A percentile compares a stretch with the other conserved stretches of the same genome.
Evolutionary conservation across 2,329 filamentous ascomycete species (phyloP).

Genomic region (Aureobasidium uvarum): DNA sequence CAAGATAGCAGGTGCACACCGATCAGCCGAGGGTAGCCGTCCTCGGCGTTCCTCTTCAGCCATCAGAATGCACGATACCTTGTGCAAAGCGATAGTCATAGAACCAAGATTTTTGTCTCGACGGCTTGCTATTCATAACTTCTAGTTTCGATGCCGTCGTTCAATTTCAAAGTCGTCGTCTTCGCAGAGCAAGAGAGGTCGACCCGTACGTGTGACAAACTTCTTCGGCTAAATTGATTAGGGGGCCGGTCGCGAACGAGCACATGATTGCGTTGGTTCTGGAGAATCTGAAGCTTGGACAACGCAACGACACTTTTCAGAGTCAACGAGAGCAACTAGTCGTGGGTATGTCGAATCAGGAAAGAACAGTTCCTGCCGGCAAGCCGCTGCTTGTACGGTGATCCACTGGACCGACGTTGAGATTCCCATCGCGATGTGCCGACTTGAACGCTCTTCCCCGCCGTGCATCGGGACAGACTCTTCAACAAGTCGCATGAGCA

Average conservation of each 20-base stretch:
- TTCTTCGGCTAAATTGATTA: neutral
- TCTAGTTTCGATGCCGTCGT: too few species aligned
- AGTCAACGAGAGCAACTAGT: neutral
- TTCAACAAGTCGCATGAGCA: neutral
- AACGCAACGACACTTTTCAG: neutral
- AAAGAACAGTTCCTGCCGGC: neutral
- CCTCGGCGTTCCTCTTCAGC: neutral
- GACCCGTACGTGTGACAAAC: too few species aligned
- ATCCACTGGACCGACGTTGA: neutral
- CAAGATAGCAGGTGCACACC: neutral
- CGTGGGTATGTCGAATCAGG: neutral
- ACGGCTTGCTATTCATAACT: too few species aligned
- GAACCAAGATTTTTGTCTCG: too few species aligned
- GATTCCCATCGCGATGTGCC: neutral
- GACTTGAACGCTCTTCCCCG: neutral
- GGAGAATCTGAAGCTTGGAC: neutral
- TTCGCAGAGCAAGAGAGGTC: too few species aligned
- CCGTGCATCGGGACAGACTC: neutral
- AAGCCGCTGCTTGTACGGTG: neutral
- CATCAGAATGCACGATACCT: too few species aligned
- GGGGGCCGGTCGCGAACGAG: neutral
- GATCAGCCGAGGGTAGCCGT: constrained; percentile 18
- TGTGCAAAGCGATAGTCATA: too few species aligned
- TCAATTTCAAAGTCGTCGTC: too few species aligned
- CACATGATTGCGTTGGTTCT: neutral